These are phyloP conservation scores for Lodderomyces metapsilosis DNA, from an alignment of 1,139 yeast genomes.

Conservation along the genomic window DNA sequence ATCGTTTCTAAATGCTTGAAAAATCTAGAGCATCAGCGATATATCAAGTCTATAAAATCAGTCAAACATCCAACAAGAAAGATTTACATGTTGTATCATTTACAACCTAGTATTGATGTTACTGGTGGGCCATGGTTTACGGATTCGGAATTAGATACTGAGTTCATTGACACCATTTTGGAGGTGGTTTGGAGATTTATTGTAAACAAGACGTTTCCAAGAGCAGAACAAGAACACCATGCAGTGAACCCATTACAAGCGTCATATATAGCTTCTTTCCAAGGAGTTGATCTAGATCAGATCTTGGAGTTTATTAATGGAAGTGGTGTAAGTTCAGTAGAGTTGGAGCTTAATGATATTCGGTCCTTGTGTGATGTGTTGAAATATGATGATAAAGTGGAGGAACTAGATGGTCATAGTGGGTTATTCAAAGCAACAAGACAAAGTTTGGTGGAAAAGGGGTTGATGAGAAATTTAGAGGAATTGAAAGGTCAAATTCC, in stretches of 20 bases:
- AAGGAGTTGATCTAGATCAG: conserved; percentile 66
- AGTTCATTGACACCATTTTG: conserved; percentile 80
- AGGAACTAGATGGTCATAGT: conserved; percentile 44
- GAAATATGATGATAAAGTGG: conserved; percentile 82
- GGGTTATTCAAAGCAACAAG: conserved; percentile 61
- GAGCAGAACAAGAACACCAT: conserved; percentile 45
- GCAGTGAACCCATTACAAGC: conserved; percentile 27
- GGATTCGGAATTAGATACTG: conserved; percentile 91
- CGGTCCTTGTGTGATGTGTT: conserved; percentile 84
- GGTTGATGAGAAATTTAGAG: conserved; percentile 26
- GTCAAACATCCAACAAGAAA: conserved; percentile 97
- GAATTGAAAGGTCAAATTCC: conserved; percentile 7
- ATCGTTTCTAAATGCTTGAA: conserved; percentile 86
- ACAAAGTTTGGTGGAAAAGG: conserved; percentile 62
- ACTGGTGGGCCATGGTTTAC: conserved; percentile 99
- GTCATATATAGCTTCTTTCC: conserved; percentile 54
- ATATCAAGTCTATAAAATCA: conserved; percentile 85
- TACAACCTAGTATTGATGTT: conserved; percentile 92
- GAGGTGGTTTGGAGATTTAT: conserved; percentile 88
- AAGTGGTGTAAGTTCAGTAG: conserved; percentile 79
- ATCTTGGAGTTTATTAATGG: conserved; percentile 74
- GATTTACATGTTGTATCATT: conserved; percentile 88
- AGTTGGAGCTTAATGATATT: conserved; percentile 70
- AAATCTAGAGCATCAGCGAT: conserved; percentile 76
- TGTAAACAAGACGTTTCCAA: conserved; percentile 72